phyloP scores from a whole-genome alignment of 148 eudicot species.

The Oxyria digyna region DNA sequence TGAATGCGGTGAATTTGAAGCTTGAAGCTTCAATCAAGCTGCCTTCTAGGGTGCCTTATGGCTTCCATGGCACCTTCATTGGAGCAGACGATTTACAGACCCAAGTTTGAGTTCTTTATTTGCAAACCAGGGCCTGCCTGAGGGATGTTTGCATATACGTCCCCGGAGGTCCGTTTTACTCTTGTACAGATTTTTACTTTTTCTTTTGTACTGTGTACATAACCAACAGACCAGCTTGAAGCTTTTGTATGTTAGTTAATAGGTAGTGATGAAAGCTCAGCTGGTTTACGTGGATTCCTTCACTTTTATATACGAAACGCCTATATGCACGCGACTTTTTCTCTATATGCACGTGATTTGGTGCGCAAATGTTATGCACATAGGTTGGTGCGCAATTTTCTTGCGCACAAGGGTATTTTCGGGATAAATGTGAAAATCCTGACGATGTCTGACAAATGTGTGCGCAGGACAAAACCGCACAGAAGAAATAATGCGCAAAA shows the following conservation, averaged over 20 bases:
- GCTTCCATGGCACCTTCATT: constrained; percentile 25
- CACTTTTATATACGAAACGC: neutral
- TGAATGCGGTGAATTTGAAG: constrained; percentile 15
- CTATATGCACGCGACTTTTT: no score
- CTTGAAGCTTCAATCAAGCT: constrained; percentile 13
- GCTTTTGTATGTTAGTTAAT: neutral
- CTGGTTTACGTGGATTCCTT: constrained; percentile 9
- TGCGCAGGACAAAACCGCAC: no score
- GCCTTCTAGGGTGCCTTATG: constrained; percentile 17
- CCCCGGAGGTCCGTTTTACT: neutral
- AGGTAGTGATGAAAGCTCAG: constrained; percentile 11
- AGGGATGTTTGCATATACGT: constrained; percentile 10
- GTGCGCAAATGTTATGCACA: no score
- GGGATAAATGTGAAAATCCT: no score
- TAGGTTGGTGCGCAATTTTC: no score
- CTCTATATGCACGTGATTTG: no score
- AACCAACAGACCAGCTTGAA: constrained; percentile 2
- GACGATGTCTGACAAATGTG: no score
- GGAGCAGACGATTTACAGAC: constrained; percentile 13
- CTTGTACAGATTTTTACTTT: neutral
- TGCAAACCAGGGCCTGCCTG: constrained; percentile 6
- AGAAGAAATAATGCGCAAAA: no score
- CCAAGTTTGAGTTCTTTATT: constrained; percentile 3
- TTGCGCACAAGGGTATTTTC: no score
- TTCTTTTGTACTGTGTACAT: neutral